A percentile compares a stretch with the other conserved stretches of the same genome.
phyloP scores from a whole-genome alignment of 768 basidiomycete species.

The Leccinum variicolor region DNA sequence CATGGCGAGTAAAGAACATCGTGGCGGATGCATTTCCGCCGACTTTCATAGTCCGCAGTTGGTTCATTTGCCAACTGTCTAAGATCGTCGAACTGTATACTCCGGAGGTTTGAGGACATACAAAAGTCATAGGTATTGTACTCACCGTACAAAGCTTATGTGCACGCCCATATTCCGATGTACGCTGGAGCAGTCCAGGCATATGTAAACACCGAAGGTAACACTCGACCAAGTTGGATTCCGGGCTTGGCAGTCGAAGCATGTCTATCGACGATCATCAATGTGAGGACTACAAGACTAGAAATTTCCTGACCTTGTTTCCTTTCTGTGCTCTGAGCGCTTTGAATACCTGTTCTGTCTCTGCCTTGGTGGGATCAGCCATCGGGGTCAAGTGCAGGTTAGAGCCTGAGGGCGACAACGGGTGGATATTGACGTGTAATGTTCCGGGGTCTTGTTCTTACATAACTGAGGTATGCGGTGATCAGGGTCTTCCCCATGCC shows the following conservation, averaged over 20 bases:
- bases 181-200: constrained; percentile 91
- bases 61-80: constrained; percentile 87
- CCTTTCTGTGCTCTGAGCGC: constrained; percentile 81
- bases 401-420: background rate
- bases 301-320: constrained; percentile 61
- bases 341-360: constrained; percentile 84
- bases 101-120: constrained; percentile 17
- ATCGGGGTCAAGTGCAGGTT: constrained; percentile 33
- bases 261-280: constrained; percentile 48
- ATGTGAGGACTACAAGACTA: background rate
- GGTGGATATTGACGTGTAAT: constrained; percentile 15
- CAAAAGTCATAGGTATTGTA: background rate
- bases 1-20: constrained; percentile 89
- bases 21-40: constrained; percentile 86
- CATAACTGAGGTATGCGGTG: constrained; percentile 5
- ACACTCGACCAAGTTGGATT: constrained; percentile 99
- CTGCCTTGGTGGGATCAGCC: constrained; percentile 79
- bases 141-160: constrained; percentile 93
- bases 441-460: constrained; percentile 14
- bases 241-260: constrained; percentile 93
- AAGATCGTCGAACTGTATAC: constrained; percentile 85
- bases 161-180: constrained; percentile 99
- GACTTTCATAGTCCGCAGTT: constrained; percentile 94
- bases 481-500: constrained; percentile 8
- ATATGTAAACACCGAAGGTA: constrained; percentile 96